phyloP scores from a whole-genome alignment of 768 basidiomycete species.

The Gymnopilus dilepis region DNA sequence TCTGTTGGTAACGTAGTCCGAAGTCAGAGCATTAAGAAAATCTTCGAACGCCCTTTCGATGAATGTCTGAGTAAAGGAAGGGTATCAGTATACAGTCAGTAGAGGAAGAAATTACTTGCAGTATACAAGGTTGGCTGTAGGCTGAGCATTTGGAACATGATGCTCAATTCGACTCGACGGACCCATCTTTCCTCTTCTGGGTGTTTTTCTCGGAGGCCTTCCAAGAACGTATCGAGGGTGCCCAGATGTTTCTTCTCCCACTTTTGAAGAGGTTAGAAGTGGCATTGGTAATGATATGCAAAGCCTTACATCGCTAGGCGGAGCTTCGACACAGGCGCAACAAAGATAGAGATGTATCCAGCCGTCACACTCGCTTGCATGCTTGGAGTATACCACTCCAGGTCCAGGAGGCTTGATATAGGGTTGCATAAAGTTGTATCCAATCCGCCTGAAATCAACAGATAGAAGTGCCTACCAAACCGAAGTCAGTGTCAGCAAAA shows the following conservation, averaged over 20 bases:
- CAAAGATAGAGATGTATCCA: conserved; percentile 80
- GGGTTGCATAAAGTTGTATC: conserved; percentile 37
- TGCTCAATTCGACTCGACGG: conserved; percentile 64
- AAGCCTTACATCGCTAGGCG: conserved; percentile 29
- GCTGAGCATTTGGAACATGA: conserved; percentile 57
- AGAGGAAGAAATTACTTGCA: conserved; percentile 43
- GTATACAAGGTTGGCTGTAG: conserved; percentile 65
- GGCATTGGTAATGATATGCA: neutral
- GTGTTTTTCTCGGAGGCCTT: too few relatives aligned
- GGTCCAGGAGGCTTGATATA: conserved; percentile 42
- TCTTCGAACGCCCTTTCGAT: conserved; percentile 57
- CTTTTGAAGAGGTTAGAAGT: neutral
- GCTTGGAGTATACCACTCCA: neutral
- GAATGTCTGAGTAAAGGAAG: conserved; percentile 38
- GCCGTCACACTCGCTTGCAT: conserved; percentile 46
- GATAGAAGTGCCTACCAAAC: conserved; percentile 7
- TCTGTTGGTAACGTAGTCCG: conserved; percentile 28
- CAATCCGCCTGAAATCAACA: conserved; percentile 8
- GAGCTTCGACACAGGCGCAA: conserved; percentile 63
- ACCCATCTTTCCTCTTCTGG: conserved; percentile 39
- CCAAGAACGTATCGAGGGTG: neutral
- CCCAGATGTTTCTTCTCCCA: neutral
- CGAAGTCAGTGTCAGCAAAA: neutral
- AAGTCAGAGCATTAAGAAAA: conserved; percentile 57
- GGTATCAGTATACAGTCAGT: too few relatives aligned